Evolutionary conservation across 495 filamentous ascomycete genomes (phyloP).

Genomic region (Endocarpon pusillum): DNA sequence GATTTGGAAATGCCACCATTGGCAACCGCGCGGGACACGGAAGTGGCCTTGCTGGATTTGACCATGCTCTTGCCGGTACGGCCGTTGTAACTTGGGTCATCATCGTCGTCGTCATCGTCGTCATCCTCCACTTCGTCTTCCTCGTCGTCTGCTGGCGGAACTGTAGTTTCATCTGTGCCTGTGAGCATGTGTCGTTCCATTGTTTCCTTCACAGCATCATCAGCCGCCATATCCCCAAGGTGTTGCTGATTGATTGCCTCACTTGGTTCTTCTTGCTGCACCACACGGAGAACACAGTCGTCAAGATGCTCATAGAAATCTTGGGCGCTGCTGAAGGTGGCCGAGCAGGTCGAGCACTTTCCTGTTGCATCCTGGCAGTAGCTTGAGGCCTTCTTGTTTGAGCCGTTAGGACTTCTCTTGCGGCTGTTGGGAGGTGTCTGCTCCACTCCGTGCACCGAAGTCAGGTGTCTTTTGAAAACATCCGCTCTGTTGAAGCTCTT

Average conservation of each 20-base stretch:
- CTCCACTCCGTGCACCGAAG: conserved; percentile 84
- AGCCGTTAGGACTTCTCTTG: conserved; percentile 49
- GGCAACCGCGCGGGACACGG: conserved; percentile 24
- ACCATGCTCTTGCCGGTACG: conserved; percentile 32
- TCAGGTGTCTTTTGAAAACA: conserved; percentile 95
- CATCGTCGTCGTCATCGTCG: conserved; percentile 34
- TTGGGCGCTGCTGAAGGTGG: conserved; percentile 83
- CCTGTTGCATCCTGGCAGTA: conserved; percentile 65
- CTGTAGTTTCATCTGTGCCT: conserved; percentile 32
- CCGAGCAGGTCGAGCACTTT: conserved; percentile 90
- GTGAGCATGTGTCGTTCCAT: conserved; percentile 64
- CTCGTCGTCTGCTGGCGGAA: conserved; percentile 29
- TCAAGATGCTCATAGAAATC: conserved; percentile 99
- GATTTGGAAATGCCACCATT: conserved; percentile 33
- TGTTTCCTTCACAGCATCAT: conserved; percentile 67
- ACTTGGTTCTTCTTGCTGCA: conserved; percentile 91
- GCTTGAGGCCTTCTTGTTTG: conserved; percentile 28
- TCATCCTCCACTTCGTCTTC: conserved; percentile 23
- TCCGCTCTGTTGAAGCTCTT: conserved; percentile 98
- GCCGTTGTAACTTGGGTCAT: conserved; percentile 23
- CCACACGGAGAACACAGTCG: conserved; percentile 93
- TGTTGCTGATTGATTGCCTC: conserved; percentile 88
- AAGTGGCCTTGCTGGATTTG: conserved; percentile 21
- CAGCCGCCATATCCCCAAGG: conserved; percentile 65
- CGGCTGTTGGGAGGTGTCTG: conserved; percentile 91